Evolutionary conservation across 768 basidiomycete species (phyloP).

Genomic region (Amanita fuliginea): DNA sequence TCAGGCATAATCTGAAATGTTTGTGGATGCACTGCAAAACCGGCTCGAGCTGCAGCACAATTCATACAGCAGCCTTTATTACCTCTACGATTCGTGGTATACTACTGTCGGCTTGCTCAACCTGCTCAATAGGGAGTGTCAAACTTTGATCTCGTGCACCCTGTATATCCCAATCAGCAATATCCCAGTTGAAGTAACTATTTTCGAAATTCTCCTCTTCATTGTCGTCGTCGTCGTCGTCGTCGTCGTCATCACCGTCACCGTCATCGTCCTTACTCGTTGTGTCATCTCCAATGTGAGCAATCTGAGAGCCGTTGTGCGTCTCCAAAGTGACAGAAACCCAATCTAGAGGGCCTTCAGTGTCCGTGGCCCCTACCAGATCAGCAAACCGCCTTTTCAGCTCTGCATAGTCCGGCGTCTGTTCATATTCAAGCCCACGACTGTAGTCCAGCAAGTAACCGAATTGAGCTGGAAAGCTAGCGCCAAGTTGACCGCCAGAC

Average conservation of each 20-base stretch:
- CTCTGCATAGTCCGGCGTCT: constrained; percentile 3
- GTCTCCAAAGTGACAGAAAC: constrained; percentile 5
- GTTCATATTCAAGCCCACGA: background rate
- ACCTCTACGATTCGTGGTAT: constrained; percentile 3
- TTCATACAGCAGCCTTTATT: background rate
- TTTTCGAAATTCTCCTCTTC: constrained; percentile 7
- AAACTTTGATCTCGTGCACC: constrained; percentile 8
- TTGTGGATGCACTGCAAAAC: no score
- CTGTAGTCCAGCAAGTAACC: constrained; percentile 1
- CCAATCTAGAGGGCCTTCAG: constrained; percentile 8
- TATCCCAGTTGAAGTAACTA: constrained; percentile 9
- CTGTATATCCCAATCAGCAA: constrained; percentile 9
- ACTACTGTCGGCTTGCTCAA: constrained; percentile 4
- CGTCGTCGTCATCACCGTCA: background rate
- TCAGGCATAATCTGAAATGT: no score
- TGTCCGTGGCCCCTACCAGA: constrained; percentile 1
- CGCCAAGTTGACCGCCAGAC: background rate
- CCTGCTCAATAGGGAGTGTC: constrained; percentile 8
- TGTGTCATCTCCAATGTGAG: constrained; percentile 3
- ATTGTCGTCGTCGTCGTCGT: background rate
- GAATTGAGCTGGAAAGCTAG: constrained; percentile 1
- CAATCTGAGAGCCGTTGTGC: constrained; percentile 5
- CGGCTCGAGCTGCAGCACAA: no score
- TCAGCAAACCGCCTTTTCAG: constrained; percentile 3
- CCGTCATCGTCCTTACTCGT: background rate